Percentiles rank a stretch among this genome's conserved stretches.
phyloP scores from a whole-genome alignment of 2,329 filamentous ascomycete genomes.

The Lachnellula suecica region DNA sequence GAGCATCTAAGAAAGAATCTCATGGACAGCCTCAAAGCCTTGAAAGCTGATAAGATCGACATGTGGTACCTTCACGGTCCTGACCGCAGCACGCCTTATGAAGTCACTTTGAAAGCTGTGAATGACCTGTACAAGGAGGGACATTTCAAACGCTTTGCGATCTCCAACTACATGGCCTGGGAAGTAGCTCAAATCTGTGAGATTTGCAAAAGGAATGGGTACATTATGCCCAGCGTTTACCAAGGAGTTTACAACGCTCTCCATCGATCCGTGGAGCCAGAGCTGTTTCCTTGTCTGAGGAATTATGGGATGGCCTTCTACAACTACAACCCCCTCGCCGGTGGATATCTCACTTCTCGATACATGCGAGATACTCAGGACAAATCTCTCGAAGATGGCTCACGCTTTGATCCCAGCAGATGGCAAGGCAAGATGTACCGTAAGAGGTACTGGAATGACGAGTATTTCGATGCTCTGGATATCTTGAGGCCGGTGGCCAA shows the following conservation, averaged over 20 bases:
- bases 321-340: constrained; percentile 59
- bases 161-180: constrained; percentile 58
- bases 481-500: constrained; percentile 66
- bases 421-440: constrained; percentile 51
- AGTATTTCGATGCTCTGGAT: constrained; percentile 64
- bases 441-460: constrained; percentile 59
- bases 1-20: constrained; percentile 49
- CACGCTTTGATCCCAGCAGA: constrained; percentile 39
- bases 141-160: constrained; percentile 46
- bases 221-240: constrained; percentile 34
- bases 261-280: constrained; percentile 55
- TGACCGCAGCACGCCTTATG: constrained; percentile 22
- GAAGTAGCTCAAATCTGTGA: constrained; percentile 30
- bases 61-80: constrained; percentile 21
- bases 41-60: constrained; percentile 44
- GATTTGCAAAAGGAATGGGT: constrained; percentile 34
- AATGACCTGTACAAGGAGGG: constrained; percentile 32
- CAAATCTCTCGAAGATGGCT: constrained; percentile 29
- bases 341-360: constrained; percentile 43
- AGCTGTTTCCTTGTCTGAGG: constrained; percentile 56
- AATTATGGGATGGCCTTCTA: constrained; percentile 62
- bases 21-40: constrained; percentile 49
- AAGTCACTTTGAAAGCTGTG: constrained; percentile 25
- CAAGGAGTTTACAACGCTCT: constrained; percentile 34
- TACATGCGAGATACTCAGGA: constrained; percentile 50